Percentiles rank a stretch among this genome's conserved stretches.
Conservation (phyloP, 306 rosid species). For the Casuarina equisetifolia region DNA sequence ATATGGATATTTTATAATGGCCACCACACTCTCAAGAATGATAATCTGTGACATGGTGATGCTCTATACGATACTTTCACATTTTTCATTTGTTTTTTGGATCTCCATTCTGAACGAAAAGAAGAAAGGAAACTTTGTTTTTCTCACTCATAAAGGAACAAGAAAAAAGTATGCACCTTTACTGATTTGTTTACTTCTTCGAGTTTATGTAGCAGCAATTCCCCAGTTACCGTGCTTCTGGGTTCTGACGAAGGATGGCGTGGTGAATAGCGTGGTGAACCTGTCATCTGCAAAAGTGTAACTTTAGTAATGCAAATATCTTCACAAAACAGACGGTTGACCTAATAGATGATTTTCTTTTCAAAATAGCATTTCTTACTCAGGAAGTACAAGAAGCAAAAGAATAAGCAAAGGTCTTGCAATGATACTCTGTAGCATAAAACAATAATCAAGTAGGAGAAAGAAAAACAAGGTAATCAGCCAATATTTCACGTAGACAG, state of each 20-base stretch:
- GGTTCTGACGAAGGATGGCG: slow-evolving; percentile 49
- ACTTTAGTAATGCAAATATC: not conserved
- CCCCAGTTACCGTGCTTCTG: slow-evolving; percentile 48
- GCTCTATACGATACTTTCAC: not conserved
- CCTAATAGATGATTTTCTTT: not conserved
- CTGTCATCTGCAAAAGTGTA: slow-evolving; percentile 45
- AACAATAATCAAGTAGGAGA: not conserved
- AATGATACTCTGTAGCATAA: not conserved
- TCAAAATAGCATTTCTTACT: not conserved
- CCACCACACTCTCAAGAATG: not conserved
- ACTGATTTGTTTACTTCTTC: slow-evolving; percentile 85
- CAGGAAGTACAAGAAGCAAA: not conserved
- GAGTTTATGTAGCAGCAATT: slow-evolving; percentile 61
- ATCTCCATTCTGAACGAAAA: not conserved
- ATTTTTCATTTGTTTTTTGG: not conserved
- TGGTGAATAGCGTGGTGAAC: slow-evolving; percentile 54
- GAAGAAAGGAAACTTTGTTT: not conserved
- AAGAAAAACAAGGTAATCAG: not conserved
- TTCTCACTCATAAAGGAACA: not conserved
- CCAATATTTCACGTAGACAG: not conserved
- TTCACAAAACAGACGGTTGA: not conserved
- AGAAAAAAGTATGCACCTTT: slow-evolving; percentile 52
- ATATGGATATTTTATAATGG: not conserved
- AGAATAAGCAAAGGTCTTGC: not conserved
- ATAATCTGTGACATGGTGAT: not conserved